Percentiles rank a stretch among this genome's conserved stretches.
Evolutionary conservation across 2,329 filamentous ascomycete species (phyloP).

Genomic region (Talaromyces albobiverticillius): DNA sequence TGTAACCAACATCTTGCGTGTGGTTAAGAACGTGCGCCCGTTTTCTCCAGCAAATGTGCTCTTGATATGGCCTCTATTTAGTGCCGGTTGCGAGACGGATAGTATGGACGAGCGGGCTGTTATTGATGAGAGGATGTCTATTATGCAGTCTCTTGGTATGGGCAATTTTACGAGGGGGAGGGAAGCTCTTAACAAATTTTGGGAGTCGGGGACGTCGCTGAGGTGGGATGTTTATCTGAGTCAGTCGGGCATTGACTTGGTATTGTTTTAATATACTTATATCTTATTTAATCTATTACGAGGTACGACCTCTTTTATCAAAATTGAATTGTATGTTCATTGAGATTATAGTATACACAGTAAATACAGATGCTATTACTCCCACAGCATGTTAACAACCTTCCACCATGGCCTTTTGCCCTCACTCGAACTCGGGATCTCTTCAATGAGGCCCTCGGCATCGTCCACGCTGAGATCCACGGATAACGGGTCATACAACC

Average conservation of each 20-base stretch:
- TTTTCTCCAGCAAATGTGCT: slow-evolving; percentile 27
- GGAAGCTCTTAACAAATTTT: slow-evolving; percentile 20
- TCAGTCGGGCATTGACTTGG: slow-evolving; percentile 21
- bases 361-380: background rate
- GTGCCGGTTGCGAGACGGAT: slow-evolving; percentile 27
- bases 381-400: background rate
- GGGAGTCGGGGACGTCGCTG: slow-evolving; percentile 19
- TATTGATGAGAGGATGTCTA: slow-evolving; percentile 24
- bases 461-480: slow-evolving; percentile 4
- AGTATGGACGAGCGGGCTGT: slow-evolving; percentile 16
- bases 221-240: slow-evolving; percentile 23
- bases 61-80: slow-evolving; percentile 33
- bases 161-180: slow-evolving; percentile 27
- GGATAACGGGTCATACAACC: background rate
- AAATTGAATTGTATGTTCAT: too few relatives aligned
- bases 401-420: slow-evolving; percentile 4
- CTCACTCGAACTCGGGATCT: background rate
- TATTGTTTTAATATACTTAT: slow-evolving; percentile 18
- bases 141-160: slow-evolving; percentile 28
- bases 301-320: too few relatives aligned
- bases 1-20: slow-evolving; percentile 19
- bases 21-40: slow-evolving; percentile 18
- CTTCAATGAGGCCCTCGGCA: slow-evolving; percentile 2
- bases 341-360: background rate
- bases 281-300: too few relatives aligned